Base-by-base conservation (phyloP, 352 stramenopile genomes). In the Globisporangium polare region DNA sequence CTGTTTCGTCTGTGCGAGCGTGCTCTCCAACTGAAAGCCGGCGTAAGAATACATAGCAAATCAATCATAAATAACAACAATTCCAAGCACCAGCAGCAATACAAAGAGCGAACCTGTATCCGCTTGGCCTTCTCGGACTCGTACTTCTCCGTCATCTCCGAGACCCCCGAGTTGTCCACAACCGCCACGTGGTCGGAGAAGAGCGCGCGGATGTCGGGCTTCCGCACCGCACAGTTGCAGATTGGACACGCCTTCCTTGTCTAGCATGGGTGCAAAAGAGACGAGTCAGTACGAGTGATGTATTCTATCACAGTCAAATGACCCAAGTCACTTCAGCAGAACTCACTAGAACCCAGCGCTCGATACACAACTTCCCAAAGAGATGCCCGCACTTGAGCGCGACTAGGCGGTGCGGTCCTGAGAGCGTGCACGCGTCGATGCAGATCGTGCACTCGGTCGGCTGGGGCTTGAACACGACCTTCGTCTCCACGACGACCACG, bases 401-500 rank as follows among this genome's bases (percentile, higher is more conserved):
- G 55, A 81, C 82, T 43, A 93, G 75, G 1, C 83, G 81, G 58
- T 93, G 83, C n/a, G 69, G 62, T 0, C 83, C 83, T 7, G 71
- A 46, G 5, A 80, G 62, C 10, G 77, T 87, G 61, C 83, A 93
- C 27, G 71, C 65, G 33, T 93, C 83, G 62, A 79, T 90, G 71
- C 83, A 93, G 24, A 93, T 77, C 1, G 79, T 76, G 57, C 83
- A 93, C 70, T 93, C 83, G 3, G 80, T 90, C 6, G 83, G 62
- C 62, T 89, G 69, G 2, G 74, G 22, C 60, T 77, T 80, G 52
- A 67, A 41, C n/a, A 77, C 62, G 7, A 78, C 67, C 20, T 55
- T 60, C 4, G 49, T 52, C 58, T 65, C 51, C 33, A 63, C 41
- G 2, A 52, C 53, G 18, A 56, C 26, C 3, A 50, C 53, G n/a